Evolutionary conservation across 495 filamentous ascomycete species (phyloP).

Genomic region (Lophiotrema nucula): DNA sequence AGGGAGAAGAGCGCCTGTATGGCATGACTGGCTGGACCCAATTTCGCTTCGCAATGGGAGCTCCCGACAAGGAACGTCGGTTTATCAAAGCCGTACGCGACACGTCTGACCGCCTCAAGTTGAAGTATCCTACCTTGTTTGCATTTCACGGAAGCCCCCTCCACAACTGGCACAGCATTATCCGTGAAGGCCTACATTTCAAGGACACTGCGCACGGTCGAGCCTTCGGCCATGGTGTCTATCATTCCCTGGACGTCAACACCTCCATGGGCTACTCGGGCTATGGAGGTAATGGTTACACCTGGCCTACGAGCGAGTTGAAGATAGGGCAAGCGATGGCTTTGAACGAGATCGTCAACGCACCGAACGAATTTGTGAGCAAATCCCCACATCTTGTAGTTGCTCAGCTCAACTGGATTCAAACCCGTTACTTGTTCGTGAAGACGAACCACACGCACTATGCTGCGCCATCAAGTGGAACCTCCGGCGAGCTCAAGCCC

Average conservation of each 20-base stretch:
- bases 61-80: constrained; percentile 84
- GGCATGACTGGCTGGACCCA: constrained; percentile 72
- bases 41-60: constrained; percentile 85
- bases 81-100: constrained; percentile 65
- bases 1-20: constrained; percentile 53
- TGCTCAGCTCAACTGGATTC: constrained; percentile 79
- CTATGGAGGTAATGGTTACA: neutral
- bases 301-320: constrained; percentile 69
- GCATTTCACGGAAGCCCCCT: constrained; percentile 81
- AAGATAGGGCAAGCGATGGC: constrained; percentile 61
- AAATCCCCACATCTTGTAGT: constrained; percentile 67
- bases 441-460: constrained; percentile 18
- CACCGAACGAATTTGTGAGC: constrained; percentile 58
- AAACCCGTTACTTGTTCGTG: constrained; percentile 85
- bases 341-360: constrained; percentile 86
- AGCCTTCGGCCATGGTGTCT: constrained; percentile 76
- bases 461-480: neutral
- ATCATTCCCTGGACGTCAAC: constrained; percentile 61
- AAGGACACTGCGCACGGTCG: constrained; percentile 61
- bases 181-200: constrained; percentile 79
- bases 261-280: constrained; percentile 60
- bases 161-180: constrained; percentile 85
- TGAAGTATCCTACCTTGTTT: constrained; percentile 67
- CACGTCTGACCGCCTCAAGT: constrained; percentile 42
- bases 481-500: constrained; percentile 34